A percentile compares a stretch with the other conserved stretches of the same genome.
Evolutionary conservation across 169 alveolate species (phyloP).

Genomic region (Plasmodium reichenowi): DNA sequence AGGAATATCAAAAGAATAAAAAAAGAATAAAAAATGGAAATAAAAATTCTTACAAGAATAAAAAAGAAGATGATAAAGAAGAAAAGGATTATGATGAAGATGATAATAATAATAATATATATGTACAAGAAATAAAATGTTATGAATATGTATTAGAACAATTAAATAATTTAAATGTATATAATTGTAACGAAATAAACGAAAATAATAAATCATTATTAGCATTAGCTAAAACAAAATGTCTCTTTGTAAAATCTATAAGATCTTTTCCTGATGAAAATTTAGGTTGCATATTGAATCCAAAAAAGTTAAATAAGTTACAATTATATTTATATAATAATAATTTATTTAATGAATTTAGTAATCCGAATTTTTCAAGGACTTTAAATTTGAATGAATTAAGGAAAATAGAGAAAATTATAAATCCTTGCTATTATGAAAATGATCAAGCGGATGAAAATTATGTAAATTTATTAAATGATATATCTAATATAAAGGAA

Average conservation of each 20-base stretch:
- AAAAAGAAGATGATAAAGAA: neutral
- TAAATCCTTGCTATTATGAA: conserved; percentile 79
- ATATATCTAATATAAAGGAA: neutral
- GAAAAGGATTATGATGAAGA: conserved; percentile 11
- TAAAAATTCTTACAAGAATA: neutral
- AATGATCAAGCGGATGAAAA: conserved; percentile 2
- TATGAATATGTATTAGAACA: conserved; percentile 83
- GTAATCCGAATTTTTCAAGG: conserved; percentile 35
- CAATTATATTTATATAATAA: conserved; percentile 76
- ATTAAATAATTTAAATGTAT: conserved; percentile 80
- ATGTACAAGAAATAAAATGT: conserved; percentile 82
- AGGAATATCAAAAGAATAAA: conserved; percentile 41
- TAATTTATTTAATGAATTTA: conserved; percentile 56
- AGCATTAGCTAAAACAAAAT: conserved; percentile 87
- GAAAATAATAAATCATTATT: conserved; percentile 84
- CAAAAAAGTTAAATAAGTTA: conserved; percentile 63
- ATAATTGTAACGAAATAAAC: conserved; percentile 84
- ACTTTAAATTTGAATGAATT: conserved; percentile 61
- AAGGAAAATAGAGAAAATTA: conserved; percentile 60
- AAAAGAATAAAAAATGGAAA: neutral
- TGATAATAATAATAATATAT: conserved; percentile 7
- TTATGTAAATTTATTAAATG: conserved; percentile 11
- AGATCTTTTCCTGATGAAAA: conserved; percentile 83
- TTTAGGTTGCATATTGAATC: conserved; percentile 84
- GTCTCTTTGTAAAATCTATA: conserved; percentile 83